Evolutionary conservation across 352 stramenopile species (phyloP), one percentile per base, ranked within the genome.

Genomic region (Pythium apleroticum): DNA sequence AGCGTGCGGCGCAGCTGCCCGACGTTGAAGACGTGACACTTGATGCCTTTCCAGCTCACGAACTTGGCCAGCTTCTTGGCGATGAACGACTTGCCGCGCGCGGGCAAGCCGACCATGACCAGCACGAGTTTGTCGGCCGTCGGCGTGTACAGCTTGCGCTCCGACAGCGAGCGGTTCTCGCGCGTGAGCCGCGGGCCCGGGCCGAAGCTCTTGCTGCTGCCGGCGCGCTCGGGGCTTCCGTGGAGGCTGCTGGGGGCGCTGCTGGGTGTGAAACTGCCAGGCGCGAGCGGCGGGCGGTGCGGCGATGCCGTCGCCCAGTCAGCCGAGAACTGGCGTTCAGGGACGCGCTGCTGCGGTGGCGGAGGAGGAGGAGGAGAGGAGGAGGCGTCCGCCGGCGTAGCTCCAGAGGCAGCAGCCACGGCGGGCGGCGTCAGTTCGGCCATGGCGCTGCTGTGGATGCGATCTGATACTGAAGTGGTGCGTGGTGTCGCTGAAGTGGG

Each of bases 11-110:
- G 86, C 60, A 98, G 90, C 65, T 99, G 91, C 0, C 94, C 95
- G 9, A 98, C 95, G 74, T 99, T 98, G 74, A 98, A 98, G 17
- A 98, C 93, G 37, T 91, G 72, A 52, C 72, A 81, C 63, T 85
- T 75, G 45, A 88, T 72, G n/a, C 85, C 85, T 57, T 92, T 94
- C 85, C 85, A 94, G 59, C 74, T 85, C 24, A 91, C 73, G 60
- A 90, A 91, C 66, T 90, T 91, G 57, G 75, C 81, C 2, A 93
- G 74, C 60, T 97, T 97, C 68, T 98, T 97, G 56, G 93, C 91
- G 69, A 98, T 98, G 71, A 98, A 97, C 55, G 95, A 98, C 72
- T 99, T 99, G 52, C 96, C 96, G 11, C 93, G 95, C 1, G 90
- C 96, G 0, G 96, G 96, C 9, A 99, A 71, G 0, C 96, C 96